A percentile compares a stretch with the other conserved stretches of the same genome.
Conservation (phyloP, 2,329 filamentous ascomycete genomes). For the Aspergillus clavatus region DNA sequence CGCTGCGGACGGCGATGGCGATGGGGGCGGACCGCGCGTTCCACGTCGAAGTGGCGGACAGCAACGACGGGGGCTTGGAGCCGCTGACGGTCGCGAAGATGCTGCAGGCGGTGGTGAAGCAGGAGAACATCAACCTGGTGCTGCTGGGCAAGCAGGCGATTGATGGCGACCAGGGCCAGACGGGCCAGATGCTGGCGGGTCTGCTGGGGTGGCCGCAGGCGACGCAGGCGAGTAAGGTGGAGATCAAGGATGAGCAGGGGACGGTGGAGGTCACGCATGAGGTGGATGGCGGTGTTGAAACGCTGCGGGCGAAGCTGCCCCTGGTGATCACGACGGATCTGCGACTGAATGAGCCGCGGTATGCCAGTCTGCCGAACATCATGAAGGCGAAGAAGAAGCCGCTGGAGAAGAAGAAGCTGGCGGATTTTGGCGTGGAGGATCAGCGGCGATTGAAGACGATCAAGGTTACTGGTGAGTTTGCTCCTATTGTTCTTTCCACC, state of each 20-base stretch:
- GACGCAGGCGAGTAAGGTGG: constrained; percentile 83
- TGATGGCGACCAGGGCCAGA: constrained; percentile 93
- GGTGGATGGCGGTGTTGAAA: constrained; percentile 94
- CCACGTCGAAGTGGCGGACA: constrained; percentile 75
- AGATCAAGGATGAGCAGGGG: constrained; percentile 64
- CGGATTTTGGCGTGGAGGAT: constrained; percentile 73
- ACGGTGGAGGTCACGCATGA: constrained; percentile 76
- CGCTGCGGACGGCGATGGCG: constrained; percentile 93
- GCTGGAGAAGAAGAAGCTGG: constrained; percentile 82
- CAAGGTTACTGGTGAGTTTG: constrained; percentile 71
- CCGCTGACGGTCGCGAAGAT: constrained; percentile 91
- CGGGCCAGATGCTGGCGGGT: constrained; percentile 95
- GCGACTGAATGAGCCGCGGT: constrained; percentile 88
- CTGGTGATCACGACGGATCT: constrained; percentile 95
- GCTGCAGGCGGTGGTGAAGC: constrained; percentile 70
- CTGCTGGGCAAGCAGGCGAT: constrained; percentile 97
- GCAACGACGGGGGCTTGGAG: constrained; percentile 65
- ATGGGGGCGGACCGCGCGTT: constrained; percentile 94
- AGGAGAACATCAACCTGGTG: constrained; percentile 85
- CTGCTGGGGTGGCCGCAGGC: constrained; percentile 90
- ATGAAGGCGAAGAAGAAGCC: constrained; percentile 99
- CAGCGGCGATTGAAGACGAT: constrained; percentile 77
- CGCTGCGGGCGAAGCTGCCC: constrained; percentile 75
- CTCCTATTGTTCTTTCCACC: too few relatives aligned
- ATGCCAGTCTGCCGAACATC: constrained; percentile 93